Conservation (phyloP, 345 rosid genomes). For the Erucastrum elatum region DNA sequence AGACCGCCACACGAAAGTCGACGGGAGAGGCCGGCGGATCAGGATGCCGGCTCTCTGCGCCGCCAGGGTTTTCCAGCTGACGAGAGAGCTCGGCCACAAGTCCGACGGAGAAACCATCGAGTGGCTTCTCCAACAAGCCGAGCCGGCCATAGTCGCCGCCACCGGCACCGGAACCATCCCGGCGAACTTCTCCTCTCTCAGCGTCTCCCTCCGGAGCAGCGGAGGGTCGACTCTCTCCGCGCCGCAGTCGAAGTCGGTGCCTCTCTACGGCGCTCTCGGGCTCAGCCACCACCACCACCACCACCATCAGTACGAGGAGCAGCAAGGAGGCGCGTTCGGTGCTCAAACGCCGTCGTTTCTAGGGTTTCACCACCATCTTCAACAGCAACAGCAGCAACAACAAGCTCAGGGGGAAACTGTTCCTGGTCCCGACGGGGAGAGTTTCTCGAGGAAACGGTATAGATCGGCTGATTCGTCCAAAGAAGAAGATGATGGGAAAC, state of each 20-base stretch:
- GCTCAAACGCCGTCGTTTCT: slow-evolving; percentile 49
- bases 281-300: slow-evolving; percentile 44
- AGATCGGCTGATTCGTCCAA: slow-evolving; percentile 65
- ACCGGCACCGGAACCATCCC: slow-evolving; percentile 82
- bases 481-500: slow-evolving; percentile 50
- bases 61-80: slow-evolving; percentile 79
- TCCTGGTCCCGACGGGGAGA: slow-evolving; percentile 49
- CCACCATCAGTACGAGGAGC: slow-evolving; percentile 62
- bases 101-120: slow-evolving; percentile 79
- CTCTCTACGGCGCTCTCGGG: slow-evolving; percentile 65
- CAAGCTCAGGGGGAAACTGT: slow-evolving; percentile 60
- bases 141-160: slow-evolving; percentile 66
- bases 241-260: slow-evolving; percentile 64
- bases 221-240: slow-evolving; percentile 73
- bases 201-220: slow-evolving; percentile 61
- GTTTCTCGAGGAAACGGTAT: slow-evolving; percentile 59
- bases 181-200: slow-evolving; percentile 65
- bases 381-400: slow-evolving; percentile 45
- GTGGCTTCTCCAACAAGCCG: slow-evolving; percentile 78
- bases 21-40: slow-evolving; percentile 74
- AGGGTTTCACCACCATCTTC: slow-evolving; percentile 60
- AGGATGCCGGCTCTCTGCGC: slow-evolving; percentile 87
- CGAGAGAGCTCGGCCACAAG: slow-evolving; percentile 74
- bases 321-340: slow-evolving; percentile 50
- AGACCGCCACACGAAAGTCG: slow-evolving; percentile 75